Conservation (phyloP, 2,329 filamentous ascomycete species). For the Colletotrichum paranaense region DNA sequence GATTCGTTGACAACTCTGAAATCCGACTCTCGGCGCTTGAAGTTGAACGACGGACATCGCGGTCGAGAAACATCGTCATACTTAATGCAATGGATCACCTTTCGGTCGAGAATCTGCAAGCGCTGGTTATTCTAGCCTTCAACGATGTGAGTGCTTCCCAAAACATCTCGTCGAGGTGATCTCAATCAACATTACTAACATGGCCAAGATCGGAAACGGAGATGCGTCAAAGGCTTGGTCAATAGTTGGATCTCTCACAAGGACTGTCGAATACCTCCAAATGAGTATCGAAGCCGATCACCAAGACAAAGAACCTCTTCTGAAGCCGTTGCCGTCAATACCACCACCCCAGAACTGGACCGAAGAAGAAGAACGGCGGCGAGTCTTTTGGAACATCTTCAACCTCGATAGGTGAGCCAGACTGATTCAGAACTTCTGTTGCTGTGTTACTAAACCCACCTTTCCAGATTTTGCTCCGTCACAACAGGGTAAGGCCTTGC, state of each 20-base stretch:
- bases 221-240: conserved; percentile 37
- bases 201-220: conserved; percentile 35
- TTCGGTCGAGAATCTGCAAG: conserved; percentile 50
- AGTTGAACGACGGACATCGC: conserved; percentile 29
- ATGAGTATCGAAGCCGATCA: conserved; percentile 37
- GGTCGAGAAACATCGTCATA: conserved; percentile 41
- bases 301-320: conserved; percentile 29
- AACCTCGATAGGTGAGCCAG: conserved; percentile 43
- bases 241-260: conserved; percentile 34
- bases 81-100: conserved; percentile 47
- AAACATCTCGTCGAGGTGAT: neutral
- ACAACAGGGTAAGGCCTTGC: conserved; percentile 36
- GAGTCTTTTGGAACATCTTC: conserved; percentile 49
- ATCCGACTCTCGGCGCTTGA: conserved; percentile 36
- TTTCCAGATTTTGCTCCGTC: conserved; percentile 39
- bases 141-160: conserved; percentile 44
- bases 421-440: neutral
- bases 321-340: conserved; percentile 42
- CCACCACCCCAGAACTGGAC: conserved; percentile 45
- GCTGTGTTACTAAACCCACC: accelerated
- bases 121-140: conserved; percentile 50
- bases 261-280: conserved; percentile 37
- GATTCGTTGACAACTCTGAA: conserved; percentile 42
- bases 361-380: conserved; percentile 45
- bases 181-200: neutral